A percentile compares a stretch with the other conserved stretches of the same genome.
These are phyloP conservation scores for Paramecium caudatum DNA, from an alignment of 73 alveolate species.

Conservation along the genomic window DNA sequence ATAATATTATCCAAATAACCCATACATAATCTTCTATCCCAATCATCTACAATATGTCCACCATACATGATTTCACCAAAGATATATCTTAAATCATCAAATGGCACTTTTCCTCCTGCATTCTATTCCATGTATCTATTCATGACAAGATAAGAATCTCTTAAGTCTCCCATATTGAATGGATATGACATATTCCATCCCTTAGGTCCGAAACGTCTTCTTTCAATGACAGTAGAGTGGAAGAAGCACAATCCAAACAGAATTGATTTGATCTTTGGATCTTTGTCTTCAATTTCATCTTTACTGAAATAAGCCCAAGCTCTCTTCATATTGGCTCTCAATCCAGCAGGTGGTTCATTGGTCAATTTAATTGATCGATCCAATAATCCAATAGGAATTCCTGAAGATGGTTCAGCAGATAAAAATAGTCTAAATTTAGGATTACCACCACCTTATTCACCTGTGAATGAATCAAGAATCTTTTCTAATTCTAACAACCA, in stretches of 20 bases:
- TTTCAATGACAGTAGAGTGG: slow-evolving; percentile 99
- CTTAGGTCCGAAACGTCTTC: slow-evolving; percentile 99
- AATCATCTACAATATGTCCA: slow-evolving; percentile 99
- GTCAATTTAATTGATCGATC: slow-evolving; percentile 99
- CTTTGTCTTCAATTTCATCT: slow-evolving; percentile 99
- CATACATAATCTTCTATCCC: slow-evolving; percentile 99
- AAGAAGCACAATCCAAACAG: slow-evolving; percentile 99
- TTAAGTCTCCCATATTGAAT: slow-evolving; percentile 98
- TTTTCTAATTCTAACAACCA: slow-evolving; percentile 98
- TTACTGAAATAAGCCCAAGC: slow-evolving; percentile 99
- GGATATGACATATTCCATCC: slow-evolving; percentile 99
- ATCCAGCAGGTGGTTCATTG: slow-evolving; percentile 99
- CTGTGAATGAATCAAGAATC: slow-evolving; percentile 97
- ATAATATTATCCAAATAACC: slow-evolving; percentile 97
- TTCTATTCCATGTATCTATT: slow-evolving; percentile 95
- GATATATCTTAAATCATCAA: slow-evolving; percentile 98
- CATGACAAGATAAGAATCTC: slow-evolving; percentile 99
- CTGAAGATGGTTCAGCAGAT: slow-evolving; percentile 90
- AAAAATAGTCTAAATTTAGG: slow-evolving; percentile 98
- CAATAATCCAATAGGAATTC: slow-evolving; percentile 99
- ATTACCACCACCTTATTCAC: slow-evolving; percentile 96
- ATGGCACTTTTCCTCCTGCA: slow-evolving; percentile 97
- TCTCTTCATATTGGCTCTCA: slow-evolving; percentile 99
- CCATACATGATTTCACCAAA: slow-evolving; percentile 99
- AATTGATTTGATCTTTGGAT: slow-evolving; percentile 98